Evolutionary conservation across 768 basidiomycete species (phyloP), one percentile per base, ranked within the genome.

Genomic region (Floccularia luteovirens): DNA sequence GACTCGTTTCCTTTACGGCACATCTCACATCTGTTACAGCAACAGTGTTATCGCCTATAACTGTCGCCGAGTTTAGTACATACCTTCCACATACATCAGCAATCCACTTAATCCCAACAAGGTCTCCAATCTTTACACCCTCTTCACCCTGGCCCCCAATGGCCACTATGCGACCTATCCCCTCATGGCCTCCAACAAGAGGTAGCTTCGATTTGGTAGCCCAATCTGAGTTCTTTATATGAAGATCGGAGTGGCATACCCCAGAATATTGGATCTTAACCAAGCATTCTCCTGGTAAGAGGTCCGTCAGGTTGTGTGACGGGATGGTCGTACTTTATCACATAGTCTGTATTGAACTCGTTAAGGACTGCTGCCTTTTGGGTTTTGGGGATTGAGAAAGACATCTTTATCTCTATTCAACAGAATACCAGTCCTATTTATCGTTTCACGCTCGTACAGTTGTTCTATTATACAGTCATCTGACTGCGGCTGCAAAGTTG

Each of bases 31-130:
- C 66, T 70, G 36, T 34, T 12, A 1, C 25, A n/a, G n/a, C n/a
- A n/a, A 41, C n/a, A 24, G 17, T 16, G 21, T 8, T 25, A 13
- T 16, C 19, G 22, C 7, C 14, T 2, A 11, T 22, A 5, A 5
- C 13, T 1, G 16, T n/a, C 39, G 12, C 33, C 11, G 12, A 14
- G 24, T 19, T 25, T 17, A 19, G 5, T 7, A 46, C 51, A n/a
- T 36, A 68, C 64, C 56, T 62, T 41, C 62, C 48, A 40, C 68
- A 69, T 0, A 60, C 56, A 31, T 56, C 58, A 0, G 56, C 53
- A 62, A 78, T 61, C 80, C 81, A 84, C 56, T 90, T 90, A 58
- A 89, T 65, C 2, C 88, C 88, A 25, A 89, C 86, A 7, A 81
- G 67, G 45, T 87, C 82, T 16, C 88, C 88, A 21, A 87, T 46